phyloP scores from a whole-genome alignment of 2,329 filamentous ascomycete genomes.

The Paecilomyces sp. region DNA sequence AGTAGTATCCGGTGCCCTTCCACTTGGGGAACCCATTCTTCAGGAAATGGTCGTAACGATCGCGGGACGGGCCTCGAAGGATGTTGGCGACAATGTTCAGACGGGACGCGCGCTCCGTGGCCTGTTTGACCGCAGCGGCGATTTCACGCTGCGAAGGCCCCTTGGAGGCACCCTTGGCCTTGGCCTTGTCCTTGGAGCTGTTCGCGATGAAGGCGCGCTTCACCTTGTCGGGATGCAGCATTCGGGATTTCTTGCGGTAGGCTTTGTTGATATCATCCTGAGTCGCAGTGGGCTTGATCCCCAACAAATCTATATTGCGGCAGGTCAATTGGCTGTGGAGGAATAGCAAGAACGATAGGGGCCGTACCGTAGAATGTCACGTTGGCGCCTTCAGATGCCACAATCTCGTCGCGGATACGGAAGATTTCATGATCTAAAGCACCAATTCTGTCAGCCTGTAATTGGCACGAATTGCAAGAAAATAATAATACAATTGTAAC shows the following conservation, averaged over 20 bases:
- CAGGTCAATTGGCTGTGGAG: not conserved
- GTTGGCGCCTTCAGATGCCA: conserved; percentile 64
- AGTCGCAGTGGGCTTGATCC: conserved; percentile 63
- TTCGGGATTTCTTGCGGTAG: conserved; percentile 78
- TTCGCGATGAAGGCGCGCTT: conserved; percentile 72
- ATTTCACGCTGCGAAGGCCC: conserved; percentile 67
- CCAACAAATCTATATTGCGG: conserved; percentile 64
- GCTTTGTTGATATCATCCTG: conserved; percentile 89
- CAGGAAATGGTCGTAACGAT: conserved; percentile 92
- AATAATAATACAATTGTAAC: not conserved
- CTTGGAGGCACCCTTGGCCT: conserved; percentile 56
- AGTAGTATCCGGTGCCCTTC: conserved; percentile 99
- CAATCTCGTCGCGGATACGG: conserved; percentile 81
- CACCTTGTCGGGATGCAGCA: conserved; percentile 92
- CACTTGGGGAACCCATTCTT: conserved; percentile 88
- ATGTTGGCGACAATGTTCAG: conserved; percentile 80
- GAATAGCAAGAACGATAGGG: not conserved
- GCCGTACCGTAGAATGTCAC: conserved; percentile 75
- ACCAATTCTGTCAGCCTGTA: conserved; percentile 2
- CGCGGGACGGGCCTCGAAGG: conserved; percentile 69
- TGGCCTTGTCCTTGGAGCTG: conserved; percentile 48
- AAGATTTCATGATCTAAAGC: conserved; percentile 90
- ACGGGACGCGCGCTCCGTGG: conserved; percentile 74
- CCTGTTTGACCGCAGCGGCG: conserved; percentile 69
- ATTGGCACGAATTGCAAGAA: not conserved